phyloP scores from a whole-genome alignment of 176 grass and related monocot species.

The Carex littledalei region DNA sequence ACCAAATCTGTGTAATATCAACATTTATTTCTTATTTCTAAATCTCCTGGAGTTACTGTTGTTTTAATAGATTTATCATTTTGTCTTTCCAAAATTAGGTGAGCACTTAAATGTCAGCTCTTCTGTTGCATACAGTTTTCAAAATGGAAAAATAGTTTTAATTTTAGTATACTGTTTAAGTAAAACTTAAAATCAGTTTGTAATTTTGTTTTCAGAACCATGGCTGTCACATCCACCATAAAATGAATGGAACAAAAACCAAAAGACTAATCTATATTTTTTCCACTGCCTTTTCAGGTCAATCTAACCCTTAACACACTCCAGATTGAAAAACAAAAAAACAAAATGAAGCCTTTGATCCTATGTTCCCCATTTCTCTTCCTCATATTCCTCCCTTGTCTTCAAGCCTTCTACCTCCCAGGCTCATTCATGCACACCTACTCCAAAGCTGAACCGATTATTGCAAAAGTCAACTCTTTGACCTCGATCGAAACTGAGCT shows the following conservation, averaged over 20 bases:
- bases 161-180: neutral
- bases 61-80: neutral
- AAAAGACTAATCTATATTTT: neutral
- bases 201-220: neutral
- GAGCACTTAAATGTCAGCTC: neutral
- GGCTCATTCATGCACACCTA: conserved; percentile 84
- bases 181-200: neutral
- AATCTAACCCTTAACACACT: neutral
- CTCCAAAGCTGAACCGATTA: conserved; percentile 22
- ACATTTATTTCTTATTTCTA: neutral
- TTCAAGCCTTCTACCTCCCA: conserved; percentile 62
- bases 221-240: neutral
- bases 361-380: conserved; percentile 43
- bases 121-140: neutral
- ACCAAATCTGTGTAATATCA: neutral
- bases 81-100: neutral
- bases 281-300: conserved; percentile 7
- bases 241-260: neutral
- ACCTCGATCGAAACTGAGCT: conserved; percentile 80
- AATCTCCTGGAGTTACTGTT: neutral
- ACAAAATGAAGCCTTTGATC: conserved; percentile 25
- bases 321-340: neutral
- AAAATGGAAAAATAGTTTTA: neutral
- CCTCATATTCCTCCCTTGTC: conserved; percentile 28
- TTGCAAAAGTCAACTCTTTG: conserved; percentile 72